Evolutionary conservation across 805 yeast species (phyloP).

Genomic region (Lipomyces orientalis): DNA sequence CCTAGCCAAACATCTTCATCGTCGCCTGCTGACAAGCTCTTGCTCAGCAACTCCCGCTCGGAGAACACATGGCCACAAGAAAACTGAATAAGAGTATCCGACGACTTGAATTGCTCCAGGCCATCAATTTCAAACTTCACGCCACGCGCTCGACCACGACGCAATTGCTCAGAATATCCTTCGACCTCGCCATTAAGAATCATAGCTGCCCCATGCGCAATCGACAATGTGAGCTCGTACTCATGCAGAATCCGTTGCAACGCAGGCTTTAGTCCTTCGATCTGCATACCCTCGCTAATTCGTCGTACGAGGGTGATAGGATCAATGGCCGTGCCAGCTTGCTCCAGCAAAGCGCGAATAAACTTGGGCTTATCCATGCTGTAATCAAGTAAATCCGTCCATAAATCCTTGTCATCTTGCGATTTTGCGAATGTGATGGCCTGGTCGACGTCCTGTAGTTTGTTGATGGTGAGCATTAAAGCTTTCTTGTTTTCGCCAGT

Average conservation of each 20-base stretch:
- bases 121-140: conserved; percentile 29
- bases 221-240: conserved; percentile 53
- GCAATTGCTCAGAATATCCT: conserved; percentile 29
- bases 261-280: conserved; percentile 68
- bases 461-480: conserved; percentile 72
- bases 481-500: conserved; percentile 84
- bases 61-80: conserved; percentile 34
- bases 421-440: conserved; percentile 81
- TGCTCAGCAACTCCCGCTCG: conserved; percentile 19
- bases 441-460: conserved; percentile 74
- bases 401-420: conserved; percentile 73
- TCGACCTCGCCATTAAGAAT: conserved; percentile 25
- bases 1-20: conserved; percentile 27
- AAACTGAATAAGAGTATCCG: conserved; percentile 27
- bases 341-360: conserved; percentile 72
- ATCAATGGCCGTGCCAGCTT: conserved; percentile 61
- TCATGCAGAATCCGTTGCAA: conserved; percentile 66
- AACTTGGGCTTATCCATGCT: conserved; percentile 77
- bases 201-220: conserved; percentile 31
- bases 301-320: conserved; percentile 71
- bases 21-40: conserved; percentile 13
- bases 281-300: conserved; percentile 65
- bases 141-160: conserved; percentile 34
- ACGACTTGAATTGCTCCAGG: conserved; percentile 24
- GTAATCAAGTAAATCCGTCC: conserved; percentile 75